phyloP scores from a whole-genome alignment of 805 yeast species.

The Teunomyces lycoperdinae region DNA sequence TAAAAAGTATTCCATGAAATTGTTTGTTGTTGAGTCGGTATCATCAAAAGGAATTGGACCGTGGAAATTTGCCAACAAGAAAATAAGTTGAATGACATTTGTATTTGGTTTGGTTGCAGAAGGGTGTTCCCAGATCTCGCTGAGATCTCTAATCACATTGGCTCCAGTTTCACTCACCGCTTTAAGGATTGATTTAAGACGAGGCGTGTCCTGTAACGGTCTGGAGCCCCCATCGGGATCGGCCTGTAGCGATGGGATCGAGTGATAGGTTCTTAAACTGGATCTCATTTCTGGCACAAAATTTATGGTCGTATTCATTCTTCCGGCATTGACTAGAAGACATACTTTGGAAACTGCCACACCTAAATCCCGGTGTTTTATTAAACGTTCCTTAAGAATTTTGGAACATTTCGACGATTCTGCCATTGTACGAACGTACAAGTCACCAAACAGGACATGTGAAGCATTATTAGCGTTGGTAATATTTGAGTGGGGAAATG shows the following conservation, averaged over 20 bases:
- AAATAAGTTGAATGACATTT: slow-evolving; percentile 62
- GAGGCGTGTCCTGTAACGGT: slow-evolving; percentile 91
- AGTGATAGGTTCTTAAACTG: slow-evolving; percentile 87
- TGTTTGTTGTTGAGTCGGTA: slow-evolving; percentile 20
- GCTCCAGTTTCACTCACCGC: slow-evolving; percentile 72
- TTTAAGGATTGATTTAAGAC: slow-evolving; percentile 84
- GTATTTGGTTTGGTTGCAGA: slow-evolving; percentile 51
- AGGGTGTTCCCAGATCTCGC: slow-evolving; percentile 42
- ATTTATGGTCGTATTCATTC: slow-evolving; percentile 93
- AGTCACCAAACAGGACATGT: slow-evolving; percentile 73
- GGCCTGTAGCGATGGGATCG: slow-evolving; percentile 85
- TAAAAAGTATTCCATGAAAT: slow-evolving; percentile 74
- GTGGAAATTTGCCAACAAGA: slow-evolving; percentile 65
- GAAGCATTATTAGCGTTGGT: slow-evolving; percentile 36
- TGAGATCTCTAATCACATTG: slow-evolving; percentile 45
- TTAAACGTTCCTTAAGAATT: slow-evolving; percentile 72
- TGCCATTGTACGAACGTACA: slow-evolving; percentile 78
- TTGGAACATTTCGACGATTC: slow-evolving; percentile 81
- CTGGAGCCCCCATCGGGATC: slow-evolving; percentile 53
- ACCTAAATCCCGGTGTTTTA: slow-evolving; percentile 59
- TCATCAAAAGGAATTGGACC: slow-evolving; percentile 38
- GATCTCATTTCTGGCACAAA: slow-evolving; percentile 95
- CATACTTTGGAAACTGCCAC: slow-evolving; percentile 78
- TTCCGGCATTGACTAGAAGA: slow-evolving; percentile 82
- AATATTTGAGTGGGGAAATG: slow-evolving; percentile 44